These are phyloP conservation scores for Serendipita sp. DNA, from an alignment of 768 basidiomycete genomes.

Conservation along the genomic window DNA sequence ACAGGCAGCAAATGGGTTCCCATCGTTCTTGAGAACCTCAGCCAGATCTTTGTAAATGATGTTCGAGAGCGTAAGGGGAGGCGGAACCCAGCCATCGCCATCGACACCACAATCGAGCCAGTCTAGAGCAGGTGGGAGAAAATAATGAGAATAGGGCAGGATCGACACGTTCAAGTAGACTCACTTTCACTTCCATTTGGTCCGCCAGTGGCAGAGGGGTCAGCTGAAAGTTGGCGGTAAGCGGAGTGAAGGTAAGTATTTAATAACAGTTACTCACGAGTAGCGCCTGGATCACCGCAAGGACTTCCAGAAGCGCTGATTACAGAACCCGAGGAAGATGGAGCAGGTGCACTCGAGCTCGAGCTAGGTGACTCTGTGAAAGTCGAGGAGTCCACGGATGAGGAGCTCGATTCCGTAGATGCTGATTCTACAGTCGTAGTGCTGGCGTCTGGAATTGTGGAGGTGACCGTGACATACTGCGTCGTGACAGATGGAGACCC, in stretches of 20 bases:
- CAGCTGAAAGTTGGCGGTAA: background rate
- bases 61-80: slow-evolving; percentile 37
- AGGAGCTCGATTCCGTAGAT: background rate
- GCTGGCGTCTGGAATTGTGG: background rate
- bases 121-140: slow-evolving; percentile 15
- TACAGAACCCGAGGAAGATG: background rate
- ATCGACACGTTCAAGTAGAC: background rate
- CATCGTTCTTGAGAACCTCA: slow-evolving; percentile 30
- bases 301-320: background rate
- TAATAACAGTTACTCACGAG: background rate
- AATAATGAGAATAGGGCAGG: background rate
- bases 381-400: background rate
- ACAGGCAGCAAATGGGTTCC: slow-evolving; percentile 48
- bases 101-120: slow-evolving; percentile 67
- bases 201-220: background rate
- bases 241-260: background rate
- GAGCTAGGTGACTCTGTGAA: background rate
- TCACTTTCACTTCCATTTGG: background rate
- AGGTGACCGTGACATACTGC: background rate
- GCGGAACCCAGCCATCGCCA: slow-evolving; percentile 54
- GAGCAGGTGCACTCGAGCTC: background rate
- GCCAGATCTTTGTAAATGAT: slow-evolving; percentile 12
- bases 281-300: background rate
- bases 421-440: background rate
- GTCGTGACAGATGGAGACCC: background rate